These are phyloP conservation scores for Termitomyces sp. DNA, from an alignment of 768 basidiomycete genomes.

Conservation along the genomic window DNA sequence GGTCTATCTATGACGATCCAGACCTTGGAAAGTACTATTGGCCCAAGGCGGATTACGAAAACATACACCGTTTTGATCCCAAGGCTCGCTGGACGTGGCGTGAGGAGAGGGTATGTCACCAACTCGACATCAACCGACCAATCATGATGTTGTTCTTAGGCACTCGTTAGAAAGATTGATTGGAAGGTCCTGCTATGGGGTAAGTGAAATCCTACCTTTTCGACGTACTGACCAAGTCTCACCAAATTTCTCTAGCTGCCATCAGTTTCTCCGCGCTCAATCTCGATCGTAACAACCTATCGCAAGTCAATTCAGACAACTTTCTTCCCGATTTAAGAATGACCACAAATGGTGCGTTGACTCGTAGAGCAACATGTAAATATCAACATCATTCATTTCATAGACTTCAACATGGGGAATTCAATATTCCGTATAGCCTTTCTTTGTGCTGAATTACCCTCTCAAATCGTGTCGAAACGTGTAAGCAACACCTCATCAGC, in stretches of 20 bases:
- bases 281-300: conserved; percentile 46
- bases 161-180: conserved; percentile 48
- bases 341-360: conserved; percentile 36
- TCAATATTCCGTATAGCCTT: conserved; percentile 46
- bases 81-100: conserved; percentile 52
- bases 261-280: conserved; percentile 54
- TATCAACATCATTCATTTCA: too few species aligned
- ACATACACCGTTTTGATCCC: conserved; percentile 50
- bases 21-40: conserved; percentile 37
- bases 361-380: neutral
- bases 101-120: conserved; percentile 39
- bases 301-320: conserved; percentile 52
- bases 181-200: conserved; percentile 55
- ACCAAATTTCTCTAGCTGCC: conserved; percentile 24
- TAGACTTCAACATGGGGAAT: conserved; percentile 56
- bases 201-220: conserved; percentile 3
- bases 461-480: conserved; percentile 55
- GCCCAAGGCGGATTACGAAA: conserved; percentile 49
- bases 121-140: neutral
- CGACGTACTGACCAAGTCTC: neutral
- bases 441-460: conserved; percentile 52
- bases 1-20: conserved; percentile 49
- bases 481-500: conserved; percentile 20
- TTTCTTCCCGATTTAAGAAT: conserved; percentile 50
- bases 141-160: conserved; percentile 20